Evolutionary conservation across 176 grass and related monocot species (phyloP).

Genomic region (Phragmites australis): DNA sequence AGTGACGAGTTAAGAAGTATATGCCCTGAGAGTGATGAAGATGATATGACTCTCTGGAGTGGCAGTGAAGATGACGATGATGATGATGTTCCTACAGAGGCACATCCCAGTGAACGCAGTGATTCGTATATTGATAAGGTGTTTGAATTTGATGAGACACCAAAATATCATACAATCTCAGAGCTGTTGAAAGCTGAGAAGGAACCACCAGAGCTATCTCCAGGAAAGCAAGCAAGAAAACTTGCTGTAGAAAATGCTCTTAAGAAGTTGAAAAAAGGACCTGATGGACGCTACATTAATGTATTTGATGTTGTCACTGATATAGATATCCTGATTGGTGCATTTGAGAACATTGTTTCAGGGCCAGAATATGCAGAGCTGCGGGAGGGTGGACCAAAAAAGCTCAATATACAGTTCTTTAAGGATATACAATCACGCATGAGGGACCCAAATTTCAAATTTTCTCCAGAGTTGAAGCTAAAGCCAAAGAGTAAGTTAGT

Average conservation of each 20-base stretch:
- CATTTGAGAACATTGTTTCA: slow-evolving; percentile 93
- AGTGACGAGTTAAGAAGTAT: slow-evolving; percentile 88
- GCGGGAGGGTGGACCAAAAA: slow-evolving; percentile 84
- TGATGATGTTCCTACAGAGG: slow-evolving; percentile 69
- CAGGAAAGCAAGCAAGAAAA: slow-evolving; percentile 90
- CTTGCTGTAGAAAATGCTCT: slow-evolving; percentile 96
- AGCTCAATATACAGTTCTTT: slow-evolving; percentile 93
- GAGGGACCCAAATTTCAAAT: slow-evolving; percentile 89
- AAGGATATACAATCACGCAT: slow-evolving; percentile 90
- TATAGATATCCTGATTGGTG: slow-evolving; percentile 93
- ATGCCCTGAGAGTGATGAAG: slow-evolving; percentile 81
- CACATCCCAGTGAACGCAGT: slow-evolving; percentile 69
- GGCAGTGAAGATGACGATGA: slow-evolving; percentile 80
- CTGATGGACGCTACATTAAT: slow-evolving; percentile 80
- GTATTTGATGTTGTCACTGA: slow-evolving; percentile 91
- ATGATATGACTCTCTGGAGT: slow-evolving; percentile 86
- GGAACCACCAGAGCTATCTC: slow-evolving; percentile 85
- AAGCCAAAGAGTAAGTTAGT: slow-evolving; percentile 93
- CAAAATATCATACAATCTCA: slow-evolving; percentile 78
- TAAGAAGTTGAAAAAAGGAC: slow-evolving; percentile 91
- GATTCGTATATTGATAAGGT: slow-evolving; percentile 89
- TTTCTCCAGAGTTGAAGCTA: slow-evolving; percentile 86
- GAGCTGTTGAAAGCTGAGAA: slow-evolving; percentile 83
- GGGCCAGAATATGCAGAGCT: slow-evolving; percentile 86
- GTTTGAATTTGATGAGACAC: slow-evolving; percentile 93